Evolutionary conservation across 345 rosid genomes (phyloP), one percentile per base, ranked within the genome.

Genomic region (Balakata baccata): DNA sequence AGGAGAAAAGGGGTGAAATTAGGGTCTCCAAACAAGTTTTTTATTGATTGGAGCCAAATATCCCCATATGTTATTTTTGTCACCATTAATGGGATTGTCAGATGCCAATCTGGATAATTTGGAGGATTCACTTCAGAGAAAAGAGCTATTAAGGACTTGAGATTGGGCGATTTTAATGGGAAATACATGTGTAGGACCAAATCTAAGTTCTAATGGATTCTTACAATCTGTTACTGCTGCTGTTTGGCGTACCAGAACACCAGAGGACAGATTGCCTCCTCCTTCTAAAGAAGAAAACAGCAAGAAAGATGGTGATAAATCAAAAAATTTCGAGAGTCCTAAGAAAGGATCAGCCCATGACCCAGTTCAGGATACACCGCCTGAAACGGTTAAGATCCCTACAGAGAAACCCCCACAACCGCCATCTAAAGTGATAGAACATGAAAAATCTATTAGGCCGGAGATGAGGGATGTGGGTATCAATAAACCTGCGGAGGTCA

Each of bases 171-270:
- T 50, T 4, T 3, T 38, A 80, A 94, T 94, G 98, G 99, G 98
- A 81, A 94, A 94, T 79, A 79, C 89, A 72, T 92, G 98, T 71
- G 87, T 85, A 29, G 98, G 98, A n/a, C 98, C 97, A 75, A 92
- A 79, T 77, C 83, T 85, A 23, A 84, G 83, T 25, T 59, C 79
- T 69, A 86, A 79, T 71, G 98, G 96, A 77, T 94, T 94, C 81
- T 66, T 94, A 2, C 87, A 89, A 78, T 86, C 90, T 66, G 96
- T 94, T 74, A 86, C 88, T 52, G 96, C 89, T 6, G 97, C 94
- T 7, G 88, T 94, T 25, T 92, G 94, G 92, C 81, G 90, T 7
- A 84, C 79, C 66, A 75, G 92, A 63, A 84, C 88, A 10, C 88
- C 87, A 17, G 84, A 84, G 67, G 93, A 87, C 60, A 73, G 79